Base-by-base conservation (phyloP, 805 yeast genomes). In the Wickerhamiella australiensis region DNA sequence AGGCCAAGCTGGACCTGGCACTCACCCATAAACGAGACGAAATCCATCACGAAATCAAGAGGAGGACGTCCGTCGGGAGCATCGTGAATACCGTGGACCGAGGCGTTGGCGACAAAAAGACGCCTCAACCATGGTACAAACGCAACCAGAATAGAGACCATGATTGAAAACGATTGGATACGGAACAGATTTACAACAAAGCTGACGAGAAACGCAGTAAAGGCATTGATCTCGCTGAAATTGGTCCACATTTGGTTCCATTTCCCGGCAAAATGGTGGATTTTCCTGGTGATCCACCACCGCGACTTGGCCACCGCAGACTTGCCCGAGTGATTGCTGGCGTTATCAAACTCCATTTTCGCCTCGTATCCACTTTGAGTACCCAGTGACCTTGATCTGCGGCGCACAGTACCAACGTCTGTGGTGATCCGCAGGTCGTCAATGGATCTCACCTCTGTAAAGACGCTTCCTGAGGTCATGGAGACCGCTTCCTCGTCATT, bases 21-120 rank as follows among this genome's bases (percentile, higher is more conserved):
- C 23, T 78, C 78, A 0, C 95, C 95, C 6, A 90, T 68, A 61
- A 90, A 90, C 2, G 76, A 61, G 0, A 90, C 72, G 55, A 80
- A 77, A 61, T 90, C 95, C 78, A 90, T 83, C 4, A 88, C 50
- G 55, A 88, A 88, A 31, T 85, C 85, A 26, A 90, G 69, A 0
- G 94, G 88, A 0, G 96, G 96, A 50, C 72, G 70, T 1, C 72
- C 70, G 64, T 90, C 97, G 0, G 97, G 97, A 0, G 96, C 96
- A 46, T 74, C 58, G 6, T 76, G 82, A 25, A 87, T 72, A 53
- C 73, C 64, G 18, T 71, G 65, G 5, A 68, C 63, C 26, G 72
- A 73, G 41, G 66, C 67, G 22, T 65, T 60, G 18, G 76, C 75
- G 1, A 59, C 56, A 60, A 85, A 85, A 15, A 82, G 68, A 0